Conservation (phyloP, 129 eudicot genomes). For the Chrysanthemum makinoi region DNA sequence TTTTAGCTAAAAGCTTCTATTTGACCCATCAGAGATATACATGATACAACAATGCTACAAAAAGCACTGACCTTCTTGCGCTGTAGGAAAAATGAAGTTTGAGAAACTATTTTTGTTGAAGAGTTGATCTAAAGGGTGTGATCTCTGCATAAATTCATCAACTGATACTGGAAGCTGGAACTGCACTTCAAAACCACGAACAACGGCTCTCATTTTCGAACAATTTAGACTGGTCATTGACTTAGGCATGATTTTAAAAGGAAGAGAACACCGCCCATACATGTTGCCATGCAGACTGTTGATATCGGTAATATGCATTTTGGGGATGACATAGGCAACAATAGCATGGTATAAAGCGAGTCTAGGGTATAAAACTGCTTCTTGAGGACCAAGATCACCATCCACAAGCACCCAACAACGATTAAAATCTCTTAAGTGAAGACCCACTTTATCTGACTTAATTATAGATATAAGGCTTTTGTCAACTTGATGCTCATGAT, state of each 20-base stretch:
- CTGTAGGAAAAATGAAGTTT: conserved; percentile 60
- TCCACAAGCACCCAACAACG: conserved; percentile 93
- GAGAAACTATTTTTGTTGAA: conserved; percentile 64
- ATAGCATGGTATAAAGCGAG: conserved; percentile 95
- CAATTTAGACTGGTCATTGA: conserved; percentile 83
- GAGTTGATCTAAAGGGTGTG: conserved; percentile 75
- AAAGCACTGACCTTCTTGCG: conserved; percentile 63
- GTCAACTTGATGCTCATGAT: conserved; percentile 77
- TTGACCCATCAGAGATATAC: neutral
- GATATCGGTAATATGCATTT: conserved; percentile 59
- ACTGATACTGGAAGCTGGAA: conserved; percentile 96
- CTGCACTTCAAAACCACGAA: conserved; percentile 95
- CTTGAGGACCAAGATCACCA: conserved; percentile 93
- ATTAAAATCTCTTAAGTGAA: conserved; percentile 74
- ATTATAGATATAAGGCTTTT: conserved; percentile 72
- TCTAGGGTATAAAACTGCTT: conserved; percentile 84
- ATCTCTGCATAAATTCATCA: conserved; percentile 95
- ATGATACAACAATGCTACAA: neutral
- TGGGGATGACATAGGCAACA: conserved; percentile 89
- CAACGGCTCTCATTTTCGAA: conserved; percentile 98
- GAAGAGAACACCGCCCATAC: conserved; percentile 70
- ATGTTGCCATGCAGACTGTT: conserved; percentile 52
- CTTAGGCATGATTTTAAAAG: conserved; percentile 91
- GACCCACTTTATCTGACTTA: conserved; percentile 78
- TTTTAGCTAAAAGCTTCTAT: too few relatives aligned